A percentile compares a stretch with the other conserved stretches of the same genome.
These are phyloP conservation scores for Colletotrichum phormii DNA, from an alignment of 2,329 filamentous ascomycete genomes.

Conservation along the genomic window DNA sequence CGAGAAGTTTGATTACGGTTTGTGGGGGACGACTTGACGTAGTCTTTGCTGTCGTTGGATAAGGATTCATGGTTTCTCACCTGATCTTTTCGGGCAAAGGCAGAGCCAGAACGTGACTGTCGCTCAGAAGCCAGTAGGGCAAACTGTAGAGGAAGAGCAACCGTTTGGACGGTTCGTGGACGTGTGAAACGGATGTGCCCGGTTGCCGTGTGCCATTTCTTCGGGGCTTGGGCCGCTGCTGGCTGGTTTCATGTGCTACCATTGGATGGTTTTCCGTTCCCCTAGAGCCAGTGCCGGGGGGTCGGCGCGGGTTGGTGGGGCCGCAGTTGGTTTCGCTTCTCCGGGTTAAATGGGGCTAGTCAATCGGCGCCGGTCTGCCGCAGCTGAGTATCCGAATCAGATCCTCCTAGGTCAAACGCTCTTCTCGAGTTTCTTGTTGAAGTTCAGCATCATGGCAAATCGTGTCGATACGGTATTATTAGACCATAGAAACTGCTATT, in stretches of 20 bases:
- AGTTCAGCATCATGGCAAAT: not conserved
- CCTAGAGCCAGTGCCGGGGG: not conserved
- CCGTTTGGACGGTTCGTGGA: not conserved
- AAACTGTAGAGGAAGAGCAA: not conserved
- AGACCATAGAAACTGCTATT: not conserved
- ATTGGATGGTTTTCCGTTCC: not conserved
- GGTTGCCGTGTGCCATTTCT: not conserved
- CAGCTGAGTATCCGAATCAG: not conserved
- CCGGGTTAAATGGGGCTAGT: not conserved
- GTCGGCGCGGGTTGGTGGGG: not conserved
- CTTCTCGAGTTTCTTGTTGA: not conserved
- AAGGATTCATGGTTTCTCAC: not conserved
- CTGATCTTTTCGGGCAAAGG: not conserved
- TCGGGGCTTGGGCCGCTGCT: not conserved
- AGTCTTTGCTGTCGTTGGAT: not conserved
- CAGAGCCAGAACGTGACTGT: not conserved
- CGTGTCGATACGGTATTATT: not conserved
- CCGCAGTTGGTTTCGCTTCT: not conserved
- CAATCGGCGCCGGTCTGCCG: not conserved
- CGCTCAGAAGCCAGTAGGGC: not conserved
- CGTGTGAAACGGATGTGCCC: not conserved
- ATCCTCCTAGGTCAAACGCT: not conserved
- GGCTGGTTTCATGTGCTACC: conserved; percentile 16
- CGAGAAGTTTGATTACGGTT: not conserved
- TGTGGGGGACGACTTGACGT: not conserved